Evolutionary conservation across 441 rosid genomes (phyloP).

Genomic region (Francoa sonchifolia): DNA sequence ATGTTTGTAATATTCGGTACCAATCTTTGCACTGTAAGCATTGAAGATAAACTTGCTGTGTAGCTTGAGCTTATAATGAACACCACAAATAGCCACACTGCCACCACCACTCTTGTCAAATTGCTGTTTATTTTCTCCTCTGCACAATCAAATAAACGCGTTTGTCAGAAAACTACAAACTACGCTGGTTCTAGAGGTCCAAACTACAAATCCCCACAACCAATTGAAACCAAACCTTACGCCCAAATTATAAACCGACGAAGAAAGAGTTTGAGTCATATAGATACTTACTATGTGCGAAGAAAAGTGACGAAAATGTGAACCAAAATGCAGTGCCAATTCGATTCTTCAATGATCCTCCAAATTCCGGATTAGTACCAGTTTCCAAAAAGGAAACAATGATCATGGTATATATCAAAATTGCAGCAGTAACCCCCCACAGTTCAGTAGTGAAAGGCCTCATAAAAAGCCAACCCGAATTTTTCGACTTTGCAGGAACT

Average conservation of each 20-base stretch:
- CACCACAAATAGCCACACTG: slow-evolving; percentile 41
- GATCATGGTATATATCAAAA: slow-evolving; percentile 20
- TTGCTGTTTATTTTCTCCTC: slow-evolving; percentile 29
- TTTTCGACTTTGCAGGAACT: slow-evolving; percentile 8
- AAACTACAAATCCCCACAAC: too few species aligned
- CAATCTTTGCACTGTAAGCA: slow-evolving; percentile 31
- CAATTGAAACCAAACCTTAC: too few species aligned
- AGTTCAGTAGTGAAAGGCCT: slow-evolving; percentile 22
- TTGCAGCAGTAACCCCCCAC: slow-evolving; percentile 20
- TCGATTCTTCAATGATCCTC: slow-evolving; percentile 21
- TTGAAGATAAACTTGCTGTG: slow-evolving; percentile 37
- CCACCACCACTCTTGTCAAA: slow-evolving; percentile 27
- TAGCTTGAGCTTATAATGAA: slow-evolving; percentile 37
- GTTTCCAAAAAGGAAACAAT: slow-evolving; percentile 25
- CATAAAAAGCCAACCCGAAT: slow-evolving; percentile 20
- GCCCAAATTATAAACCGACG: too few species aligned
- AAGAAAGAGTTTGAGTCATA: too few species aligned
- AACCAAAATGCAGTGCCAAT: slow-evolving; percentile 29
- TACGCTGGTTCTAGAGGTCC: too few species aligned
- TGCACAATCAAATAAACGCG: slow-evolving; percentile 3
- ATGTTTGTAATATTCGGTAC: slow-evolving; percentile 15
- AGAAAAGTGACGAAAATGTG: slow-evolving; percentile 28
- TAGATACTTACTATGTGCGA: slow-evolving; percentile 33
- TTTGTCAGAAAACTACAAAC: too few species aligned
- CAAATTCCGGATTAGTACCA: slow-evolving; percentile 15